phyloP scores from a whole-genome alignment of 495 filamentous ascomycete genomes.

The Hyphodiscus hymeniophilus region DNA sequence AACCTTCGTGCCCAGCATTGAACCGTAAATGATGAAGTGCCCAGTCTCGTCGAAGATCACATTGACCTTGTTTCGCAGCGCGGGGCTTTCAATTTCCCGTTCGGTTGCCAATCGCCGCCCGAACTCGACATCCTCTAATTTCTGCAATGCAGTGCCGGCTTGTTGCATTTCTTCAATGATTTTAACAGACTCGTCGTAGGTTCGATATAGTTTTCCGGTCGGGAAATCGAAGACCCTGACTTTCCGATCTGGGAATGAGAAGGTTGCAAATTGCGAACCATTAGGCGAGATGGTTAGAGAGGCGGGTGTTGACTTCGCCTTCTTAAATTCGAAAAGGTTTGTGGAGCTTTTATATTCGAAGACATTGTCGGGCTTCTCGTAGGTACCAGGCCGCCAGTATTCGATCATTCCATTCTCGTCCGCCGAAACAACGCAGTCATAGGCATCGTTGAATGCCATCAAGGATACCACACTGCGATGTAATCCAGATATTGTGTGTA shows the following conservation, averaged over 20 bases:
- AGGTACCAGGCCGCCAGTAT: conserved; percentile 82
- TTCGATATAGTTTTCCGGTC: conserved; percentile 77
- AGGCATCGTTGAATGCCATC: conserved; percentile 83
- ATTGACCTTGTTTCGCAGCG: conserved; percentile 64
- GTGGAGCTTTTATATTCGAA: conserved; percentile 89
- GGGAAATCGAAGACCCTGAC: conserved; percentile 89
- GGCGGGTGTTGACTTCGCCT: conserved; percentile 76
- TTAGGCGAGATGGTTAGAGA: conserved; percentile 83
- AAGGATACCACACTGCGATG: conserved; percentile 72
- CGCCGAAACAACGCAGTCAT: conserved; percentile 80
- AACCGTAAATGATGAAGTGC: conserved; percentile 91
- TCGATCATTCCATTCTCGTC: conserved; percentile 94
- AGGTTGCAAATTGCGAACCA: conserved; percentile 74
- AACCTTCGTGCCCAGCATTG: conserved; percentile 82
- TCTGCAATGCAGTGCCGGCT: conserved; percentile 69
- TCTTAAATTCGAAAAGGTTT: conserved; percentile 94
- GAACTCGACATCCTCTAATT: conserved; percentile 84
- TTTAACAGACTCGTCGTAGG: conserved; percentile 86
- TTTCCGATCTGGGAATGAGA: conserved; percentile 90
- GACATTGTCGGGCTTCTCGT: conserved; percentile 87
- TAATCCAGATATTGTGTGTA: conserved; percentile 66
- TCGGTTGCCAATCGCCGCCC: conserved; percentile 83
- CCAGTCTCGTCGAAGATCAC: conserved; percentile 94
- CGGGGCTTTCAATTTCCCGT: conserved; percentile 63
- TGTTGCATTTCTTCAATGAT: conserved; percentile 92